phyloP scores from a whole-genome alignment of 176 grass and related monocot genomes.

The Cenchrus americanus region DNA sequence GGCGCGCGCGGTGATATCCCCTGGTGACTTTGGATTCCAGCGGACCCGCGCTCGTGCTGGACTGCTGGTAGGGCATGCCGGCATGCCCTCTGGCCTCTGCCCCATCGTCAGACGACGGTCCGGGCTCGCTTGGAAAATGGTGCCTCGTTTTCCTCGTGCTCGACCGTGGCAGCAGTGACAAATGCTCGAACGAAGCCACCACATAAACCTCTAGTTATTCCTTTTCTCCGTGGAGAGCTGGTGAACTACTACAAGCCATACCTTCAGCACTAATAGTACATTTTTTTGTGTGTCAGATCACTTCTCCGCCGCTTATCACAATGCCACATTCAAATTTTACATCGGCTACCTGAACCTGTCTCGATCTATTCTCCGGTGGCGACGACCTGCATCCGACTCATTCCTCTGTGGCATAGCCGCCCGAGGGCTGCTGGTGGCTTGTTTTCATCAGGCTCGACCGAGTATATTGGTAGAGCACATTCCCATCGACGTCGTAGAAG shows the following conservation, averaged over 20 bases:
- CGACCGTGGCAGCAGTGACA: background rate
- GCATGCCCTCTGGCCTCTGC: no score
- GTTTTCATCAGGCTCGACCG: constrained; percentile 48
- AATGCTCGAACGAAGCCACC: background rate
- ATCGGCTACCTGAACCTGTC: background rate
- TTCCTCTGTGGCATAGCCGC: constrained; percentile 29
- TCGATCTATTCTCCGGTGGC: background rate
- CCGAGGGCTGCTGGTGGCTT: constrained; percentile 22
- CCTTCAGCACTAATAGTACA: background rate
- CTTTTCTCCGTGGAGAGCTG: background rate
- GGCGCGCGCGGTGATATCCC: no score
- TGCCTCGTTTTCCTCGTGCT: no score
- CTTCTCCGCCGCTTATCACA: background rate
- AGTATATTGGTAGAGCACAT: constrained; percentile 48
- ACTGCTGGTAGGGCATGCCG: no score
- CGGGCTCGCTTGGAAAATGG: no score
- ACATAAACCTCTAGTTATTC: background rate
- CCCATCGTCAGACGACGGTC: no score
- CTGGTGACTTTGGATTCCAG: no score
- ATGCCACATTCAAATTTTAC: background rate
- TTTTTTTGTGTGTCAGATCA: background rate
- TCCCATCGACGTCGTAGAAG: constrained; percentile 72
- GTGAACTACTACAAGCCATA: background rate
- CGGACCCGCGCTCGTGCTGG: no score
- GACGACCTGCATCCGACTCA: constrained; percentile 8